Evolutionary conservation across 1,139 yeast genomes (phyloP), one percentile per base, ranked within the genome.

Genomic region (Komagataea norvegica): DNA sequence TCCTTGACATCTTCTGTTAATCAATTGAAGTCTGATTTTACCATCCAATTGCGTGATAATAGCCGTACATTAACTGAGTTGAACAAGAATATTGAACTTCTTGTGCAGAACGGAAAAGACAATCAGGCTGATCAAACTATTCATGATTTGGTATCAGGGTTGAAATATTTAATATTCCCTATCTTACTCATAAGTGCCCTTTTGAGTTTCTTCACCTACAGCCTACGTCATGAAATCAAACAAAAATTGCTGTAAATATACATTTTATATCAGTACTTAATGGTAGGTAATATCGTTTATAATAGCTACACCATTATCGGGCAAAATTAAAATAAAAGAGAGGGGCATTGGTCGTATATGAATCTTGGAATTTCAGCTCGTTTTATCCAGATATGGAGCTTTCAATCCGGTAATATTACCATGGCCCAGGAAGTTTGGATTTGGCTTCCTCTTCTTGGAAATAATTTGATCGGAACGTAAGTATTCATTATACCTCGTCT

Each of bases 401-500:
- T 59, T 65, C 26, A 60, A 57, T 4, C 64, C 62, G 32, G 58
- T 55, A 8, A 70, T 64, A 42, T 69, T 70, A 2, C 68, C 59
- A 44, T 65, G 56, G 1, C 68, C 70, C n/a, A 66, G 33, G 33
- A 64, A 60, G 46, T 72, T 72, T 7, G 74, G 67, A 49, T 70
- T 71, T 2, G 75, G 70, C 30, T 52, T 55, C 41, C 68, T 60
- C 44, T 60, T 63, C 8, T 61, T 61, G 0, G 58, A 60, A 18
- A 54, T 50, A 7, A 55, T 50, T 42, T 61, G 65, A 34, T 64
- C 65, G 27, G 54, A 55, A 41, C 58, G 52, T 5, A 61, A 48
- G 13, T 48, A 47, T 22, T 59, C 65, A 39, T 62, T 62, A 23
- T 49, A 56, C 3, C 42, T 52, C 1, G 49, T 51, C 11, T 50